Evolutionary conservation across 2,329 filamentous ascomycete genomes (phyloP).

Genomic region (Colletotrichum sp.): DNA sequence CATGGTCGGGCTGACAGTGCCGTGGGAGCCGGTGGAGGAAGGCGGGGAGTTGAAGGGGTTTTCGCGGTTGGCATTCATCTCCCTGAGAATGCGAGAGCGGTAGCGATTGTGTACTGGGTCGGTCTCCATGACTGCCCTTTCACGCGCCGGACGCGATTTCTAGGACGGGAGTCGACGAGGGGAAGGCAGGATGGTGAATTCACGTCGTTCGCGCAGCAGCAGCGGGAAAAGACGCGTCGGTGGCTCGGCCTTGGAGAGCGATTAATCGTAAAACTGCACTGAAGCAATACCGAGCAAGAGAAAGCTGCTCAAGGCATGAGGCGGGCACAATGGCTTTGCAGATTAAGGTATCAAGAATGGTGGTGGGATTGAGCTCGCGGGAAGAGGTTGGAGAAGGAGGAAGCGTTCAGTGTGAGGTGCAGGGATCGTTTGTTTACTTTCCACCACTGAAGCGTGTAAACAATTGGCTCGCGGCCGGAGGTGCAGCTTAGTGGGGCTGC

Average conservation of each 20-base stretch:
- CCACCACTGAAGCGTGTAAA: slow-evolving; percentile 14
- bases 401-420: slow-evolving; percentile 11
- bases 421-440: slow-evolving; percentile 24
- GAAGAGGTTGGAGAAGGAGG: slow-evolving; percentile 6
- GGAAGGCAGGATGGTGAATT: not conserved
- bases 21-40: slow-evolving; percentile 62
- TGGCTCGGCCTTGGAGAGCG: not conserved
- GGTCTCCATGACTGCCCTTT: slow-evolving; percentile 40
- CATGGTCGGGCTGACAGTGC: slow-evolving; percentile 58
- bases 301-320: slow-evolving; percentile 17
- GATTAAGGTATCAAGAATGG: not conserved
- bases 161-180: slow-evolving; percentile 2
- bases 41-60: slow-evolving; percentile 65
- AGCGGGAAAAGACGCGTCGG: slow-evolving; percentile 5
- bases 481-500: slow-evolving; percentile 14
- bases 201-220: slow-evolving; percentile 7
- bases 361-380: not conserved
- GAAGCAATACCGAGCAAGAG: slow-evolving; percentile 19
- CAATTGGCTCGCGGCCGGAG: slow-evolving; percentile 11
- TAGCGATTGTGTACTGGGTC: slow-evolving; percentile 43
- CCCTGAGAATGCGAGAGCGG: slow-evolving; percentile 54
- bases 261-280: slow-evolving; percentile 11
- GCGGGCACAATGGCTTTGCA: slow-evolving; percentile 10
- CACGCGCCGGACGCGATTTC: slow-evolving; percentile 18
- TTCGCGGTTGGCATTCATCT: slow-evolving; percentile 57